Evolutionary conservation across 176 grass and related monocot genomes (phyloP).

Genomic region (Raddia guianensis): DNA sequence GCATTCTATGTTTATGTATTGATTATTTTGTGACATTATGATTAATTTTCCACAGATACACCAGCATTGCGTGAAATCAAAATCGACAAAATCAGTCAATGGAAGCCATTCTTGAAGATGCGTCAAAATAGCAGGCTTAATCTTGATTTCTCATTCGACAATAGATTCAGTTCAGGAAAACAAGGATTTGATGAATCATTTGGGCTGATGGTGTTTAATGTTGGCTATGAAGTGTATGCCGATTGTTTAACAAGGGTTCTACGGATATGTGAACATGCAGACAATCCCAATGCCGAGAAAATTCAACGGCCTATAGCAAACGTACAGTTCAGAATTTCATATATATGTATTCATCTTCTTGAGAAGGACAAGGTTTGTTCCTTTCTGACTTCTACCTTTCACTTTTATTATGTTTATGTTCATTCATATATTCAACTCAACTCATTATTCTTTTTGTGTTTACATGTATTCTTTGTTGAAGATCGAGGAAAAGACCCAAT

Average conservation of each 20-base stretch:
- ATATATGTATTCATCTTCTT: slow-evolving; percentile 73
- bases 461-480: slow-evolving; percentile 48
- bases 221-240: slow-evolving; percentile 89
- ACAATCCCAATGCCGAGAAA: slow-evolving; percentile 58
- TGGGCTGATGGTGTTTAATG: slow-evolving; percentile 51
- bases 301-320: slow-evolving; percentile 52
- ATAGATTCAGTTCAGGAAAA: slow-evolving; percentile 56
- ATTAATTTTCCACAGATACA: slow-evolving; percentile 64
- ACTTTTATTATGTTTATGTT: not conserved
- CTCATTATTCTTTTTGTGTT: slow-evolving; percentile 17
- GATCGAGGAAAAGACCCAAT: slow-evolving; percentile 49
- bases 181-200: slow-evolving; percentile 60
- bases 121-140: slow-evolving; percentile 62
- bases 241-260: slow-evolving; percentile 81
- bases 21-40: slow-evolving; percentile 29
- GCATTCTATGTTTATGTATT: slow-evolving; percentile 24
- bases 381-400: not conserved
- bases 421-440: slow-evolving; percentile 14
- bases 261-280: slow-evolving; percentile 56
- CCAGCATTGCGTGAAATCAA: slow-evolving; percentile 83
- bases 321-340: slow-evolving; percentile 63
- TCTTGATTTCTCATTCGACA: slow-evolving; percentile 64
- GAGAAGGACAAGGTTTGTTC: slow-evolving; percentile 73
- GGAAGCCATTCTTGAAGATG: slow-evolving; percentile 82
- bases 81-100: slow-evolving; percentile 78